Conservation (phyloP, 2,329 filamentous ascomycete genomes). For the Dactylellina haptotyla region DNA sequence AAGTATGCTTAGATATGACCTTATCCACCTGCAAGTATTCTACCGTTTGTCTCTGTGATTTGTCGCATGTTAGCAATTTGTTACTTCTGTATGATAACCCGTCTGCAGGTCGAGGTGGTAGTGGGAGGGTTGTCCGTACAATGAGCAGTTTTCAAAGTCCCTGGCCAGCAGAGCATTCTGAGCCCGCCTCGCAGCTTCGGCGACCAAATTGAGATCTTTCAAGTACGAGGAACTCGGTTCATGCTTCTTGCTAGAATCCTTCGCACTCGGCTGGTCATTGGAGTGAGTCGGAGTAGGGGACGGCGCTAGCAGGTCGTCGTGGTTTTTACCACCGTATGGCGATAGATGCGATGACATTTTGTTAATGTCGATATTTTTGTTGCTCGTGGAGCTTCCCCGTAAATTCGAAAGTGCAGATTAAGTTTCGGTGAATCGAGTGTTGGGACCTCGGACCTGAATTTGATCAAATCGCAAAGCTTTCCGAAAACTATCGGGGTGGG, state of each 20-base stretch:
- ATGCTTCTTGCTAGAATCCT: conserved; percentile 41
- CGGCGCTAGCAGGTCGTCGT: conserved; percentile 47
- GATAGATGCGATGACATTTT: conserved; percentile 50
- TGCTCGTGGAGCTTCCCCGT: neutral
- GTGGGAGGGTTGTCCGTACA: conserved; percentile 26
- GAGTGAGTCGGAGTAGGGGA: conserved; percentile 53
- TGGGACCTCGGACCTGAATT: no score
- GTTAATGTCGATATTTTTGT: conserved; percentile 8
- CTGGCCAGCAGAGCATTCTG: conserved; percentile 48
- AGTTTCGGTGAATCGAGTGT: no score
- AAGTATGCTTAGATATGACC: neutral
- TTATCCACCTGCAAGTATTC: neutral
- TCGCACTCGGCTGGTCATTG: conserved; percentile 22
- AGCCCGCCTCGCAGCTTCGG: conserved; percentile 46
- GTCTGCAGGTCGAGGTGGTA: neutral
- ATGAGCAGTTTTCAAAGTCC: conserved; percentile 50
- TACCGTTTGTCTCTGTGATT: conserved; percentile 21
- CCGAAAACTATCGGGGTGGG: no score
- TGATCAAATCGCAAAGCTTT: no score
- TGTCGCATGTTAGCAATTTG: conserved; percentile 5
- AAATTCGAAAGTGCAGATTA: no score
- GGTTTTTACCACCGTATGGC: conserved; percentile 48
- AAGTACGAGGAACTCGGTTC: conserved; percentile 50
- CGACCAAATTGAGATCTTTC: conserved; percentile 50
- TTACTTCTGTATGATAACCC: neutral